Evolutionary conservation across 2,329 filamentous ascomycete genomes (phyloP).

Genomic region (Nemania abortiva): DNA sequence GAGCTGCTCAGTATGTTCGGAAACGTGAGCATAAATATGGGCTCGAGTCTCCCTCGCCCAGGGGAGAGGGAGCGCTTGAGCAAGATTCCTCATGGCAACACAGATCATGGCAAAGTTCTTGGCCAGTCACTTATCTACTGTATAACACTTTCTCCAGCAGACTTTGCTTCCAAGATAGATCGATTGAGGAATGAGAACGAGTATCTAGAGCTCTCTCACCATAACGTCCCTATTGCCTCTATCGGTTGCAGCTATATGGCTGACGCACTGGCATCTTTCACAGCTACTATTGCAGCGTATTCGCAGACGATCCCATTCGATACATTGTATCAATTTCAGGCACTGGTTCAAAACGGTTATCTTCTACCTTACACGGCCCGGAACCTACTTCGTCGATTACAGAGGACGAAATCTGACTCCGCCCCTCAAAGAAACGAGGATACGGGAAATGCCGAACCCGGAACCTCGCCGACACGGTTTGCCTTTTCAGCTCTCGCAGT

Average conservation of each 20-base stretch:
- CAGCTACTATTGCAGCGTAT: slow-evolving; percentile 48
- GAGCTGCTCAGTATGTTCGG: slow-evolving; percentile 29
- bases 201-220: slow-evolving; percentile 43
- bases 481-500: slow-evolving; percentile 64
- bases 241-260: slow-evolving; percentile 38
- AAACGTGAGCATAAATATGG: slow-evolving; percentile 36
- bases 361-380: slow-evolving; percentile 67
- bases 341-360: slow-evolving; percentile 72
- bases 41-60: slow-evolving; percentile 21
- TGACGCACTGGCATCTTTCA: slow-evolving; percentile 51
- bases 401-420: background rate
- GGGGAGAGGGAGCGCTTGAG: slow-evolving; percentile 50
- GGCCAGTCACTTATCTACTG: slow-evolving; percentile 62
- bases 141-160: slow-evolving; percentile 46
- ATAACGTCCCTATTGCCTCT: slow-evolving; percentile 41
- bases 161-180: slow-evolving; percentile 50
- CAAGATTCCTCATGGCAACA: slow-evolving; percentile 45
- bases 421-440: slow-evolving; percentile 7
- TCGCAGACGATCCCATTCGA: slow-evolving; percentile 61
- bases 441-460: slow-evolving; percentile 26
- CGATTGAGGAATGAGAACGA: slow-evolving; percentile 46
- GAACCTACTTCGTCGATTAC: slow-evolving; percentile 60
- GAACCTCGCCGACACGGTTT: slow-evolving; percentile 44
- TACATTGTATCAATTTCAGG: slow-evolving; percentile 72
- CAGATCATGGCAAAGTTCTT: slow-evolving; percentile 52